Evolutionary conservation across 2,329 filamentous ascomycete genomes (phyloP), one percentile per base, ranked within the genome.

Genomic region (Apiospora pterosperma): DNA sequence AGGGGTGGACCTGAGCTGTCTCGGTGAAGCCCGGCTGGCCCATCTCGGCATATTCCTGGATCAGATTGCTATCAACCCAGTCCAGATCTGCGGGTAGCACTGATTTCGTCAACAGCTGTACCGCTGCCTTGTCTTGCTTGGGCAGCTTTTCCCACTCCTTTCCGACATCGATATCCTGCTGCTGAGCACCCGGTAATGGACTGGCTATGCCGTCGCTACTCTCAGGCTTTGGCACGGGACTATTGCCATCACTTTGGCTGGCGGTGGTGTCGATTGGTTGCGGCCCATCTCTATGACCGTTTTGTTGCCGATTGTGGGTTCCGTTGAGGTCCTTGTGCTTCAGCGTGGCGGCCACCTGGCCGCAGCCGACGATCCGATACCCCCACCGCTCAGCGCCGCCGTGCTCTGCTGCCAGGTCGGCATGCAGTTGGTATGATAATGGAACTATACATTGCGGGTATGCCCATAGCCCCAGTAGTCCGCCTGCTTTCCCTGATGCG

Each of bases 1-100:
- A 92, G 0, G 96, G 96, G 73, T 99, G 95, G 3, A 98, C 95
- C 78, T 99, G 96, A 0, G 96, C 92, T 1, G 96, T 98, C 67
- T 93, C 92, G 1, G 84, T 85, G 0, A 88, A 87, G 3, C 88
- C 89, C 2, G 81, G 80, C 1, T 74, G 69, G 28, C 92, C 93
- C 93, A 98, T 97, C 74, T 90, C 88, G 38, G 92, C 88, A 78
- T 97, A 98, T 23, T 83, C 82, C 62, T 81, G 80, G 25, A 97
- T 79, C 2, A 89, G 80, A 5, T 89, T 86, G 1, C 84, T 79
- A 62, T 91, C 87, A 48, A 98, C 83, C 93, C 94, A 99, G 76
- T 97, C 90, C 14, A 98, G 81, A 68, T 96, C 92, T 16, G 83
- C 73, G 0, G 96, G 95, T 0, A 97, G 77, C 3, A 85, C 85